These are phyloP conservation scores for Microsporum audouinii DNA, from an alignment of 2,329 filamentous ascomycete species.

Conservation along the genomic window DNA sequence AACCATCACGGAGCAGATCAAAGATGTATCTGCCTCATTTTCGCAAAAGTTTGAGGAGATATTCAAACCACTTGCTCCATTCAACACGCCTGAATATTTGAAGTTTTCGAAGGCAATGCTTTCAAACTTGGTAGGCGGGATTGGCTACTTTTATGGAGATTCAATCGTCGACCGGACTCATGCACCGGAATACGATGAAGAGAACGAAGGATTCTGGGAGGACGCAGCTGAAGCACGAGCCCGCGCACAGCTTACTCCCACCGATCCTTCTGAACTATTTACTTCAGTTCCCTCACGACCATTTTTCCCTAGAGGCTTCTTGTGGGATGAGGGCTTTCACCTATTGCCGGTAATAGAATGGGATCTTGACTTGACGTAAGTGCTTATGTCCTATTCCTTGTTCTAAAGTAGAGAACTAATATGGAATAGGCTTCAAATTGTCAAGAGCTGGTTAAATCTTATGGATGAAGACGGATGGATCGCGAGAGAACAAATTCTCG, in stretches of 20 bases:
- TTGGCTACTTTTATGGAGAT: slow-evolving; percentile 89
- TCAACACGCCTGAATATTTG: slow-evolving; percentile 58
- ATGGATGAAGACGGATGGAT: slow-evolving; percentile 99
- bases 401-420: slow-evolving; percentile 14
- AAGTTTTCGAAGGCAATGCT: slow-evolving; percentile 81
- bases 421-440: slow-evolving; percentile 53
- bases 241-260: slow-evolving; percentile 55
- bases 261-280: slow-evolving; percentile 79
- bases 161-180: slow-evolving; percentile 83
- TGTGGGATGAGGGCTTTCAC: slow-evolving; percentile 98
- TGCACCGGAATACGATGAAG: slow-evolving; percentile 87
- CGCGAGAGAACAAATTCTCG: slow-evolving; percentile 87
- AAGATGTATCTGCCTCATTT: slow-evolving; percentile 56
- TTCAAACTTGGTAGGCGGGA: slow-evolving; percentile 84
- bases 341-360: slow-evolving; percentile 83
- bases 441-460: slow-evolving; percentile 89
- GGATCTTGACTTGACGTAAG: slow-evolving; percentile 70
- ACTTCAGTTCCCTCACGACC: slow-evolving; percentile 84
- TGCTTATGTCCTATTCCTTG: slow-evolving; percentile 15
- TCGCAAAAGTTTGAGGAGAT: slow-evolving; percentile 60
- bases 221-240: slow-evolving; percentile 70
- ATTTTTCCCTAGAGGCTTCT: slow-evolving; percentile 91
- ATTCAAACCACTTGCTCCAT: slow-evolving; percentile 65
- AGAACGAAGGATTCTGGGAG: slow-evolving; percentile 91
- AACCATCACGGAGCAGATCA: slow-evolving; percentile 59